Base-by-base conservation (phyloP, 768 basidiomycete species). In the Auricularia cornea region DNA sequence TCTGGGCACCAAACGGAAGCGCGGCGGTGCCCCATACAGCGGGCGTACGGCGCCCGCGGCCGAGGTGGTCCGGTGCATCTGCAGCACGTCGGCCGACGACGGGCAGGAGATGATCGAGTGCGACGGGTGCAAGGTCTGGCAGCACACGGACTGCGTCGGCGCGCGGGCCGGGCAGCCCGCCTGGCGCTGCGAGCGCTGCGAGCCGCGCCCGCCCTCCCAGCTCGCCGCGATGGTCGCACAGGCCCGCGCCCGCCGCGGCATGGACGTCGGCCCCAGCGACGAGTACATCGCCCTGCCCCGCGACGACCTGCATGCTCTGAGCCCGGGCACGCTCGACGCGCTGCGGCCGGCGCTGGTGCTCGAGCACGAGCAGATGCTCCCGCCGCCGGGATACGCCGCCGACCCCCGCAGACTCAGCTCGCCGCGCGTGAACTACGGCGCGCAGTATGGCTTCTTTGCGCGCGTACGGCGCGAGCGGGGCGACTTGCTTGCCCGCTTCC, bases 1-100 rank as follows among this genome's bases (percentile, higher is more conserved):
- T 85, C 88, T 1, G 83, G 95, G 0, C 94, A 96, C 54, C 26
- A 57, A 57, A 20, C 54, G 54, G 1, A 57, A 57, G 28, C 54
- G 54, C 26, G 26, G 54, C n/a, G n/a, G n/a, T n/a, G n/a, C n/a
- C n/a, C n/a, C n/a, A n/a, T n/a, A n/a, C n/a, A n/a, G n/a, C n/a
- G n/a, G 3, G 54, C 30, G 28, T 16, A n/a, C 30, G 28, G 54
- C 12, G 26, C 11, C 28, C 8, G 30, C 18, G 28, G 26, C 26
- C 26, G 54, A 57, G 18, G 54, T 57, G 28, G 30, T 31, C 10
- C 54, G 54, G 30, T 57, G 54, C 26, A 57, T 57, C 54, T 57
- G 54, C 54, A 31, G 54, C 28, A 16, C 54, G 54, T n/a, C 54
- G 54, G 26, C 54, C 18, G 54, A 57, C 54, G 54, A 57, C 54